phyloP scores from a whole-genome alignment of 1,284 basidiomycete species.

The Phellopilus nigrolimitatus region DNA sequence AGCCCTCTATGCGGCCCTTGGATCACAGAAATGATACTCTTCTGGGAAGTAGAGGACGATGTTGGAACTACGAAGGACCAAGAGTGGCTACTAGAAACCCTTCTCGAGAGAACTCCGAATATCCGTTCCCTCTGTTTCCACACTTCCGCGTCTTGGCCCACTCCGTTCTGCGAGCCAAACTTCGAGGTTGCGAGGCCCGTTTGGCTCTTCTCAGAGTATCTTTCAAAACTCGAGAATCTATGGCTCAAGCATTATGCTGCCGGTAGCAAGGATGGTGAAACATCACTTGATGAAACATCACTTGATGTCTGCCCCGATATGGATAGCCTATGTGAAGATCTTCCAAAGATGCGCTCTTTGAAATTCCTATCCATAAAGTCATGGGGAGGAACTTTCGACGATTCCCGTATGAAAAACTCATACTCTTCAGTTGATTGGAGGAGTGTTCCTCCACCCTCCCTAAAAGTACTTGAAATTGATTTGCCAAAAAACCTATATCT shows the following conservation, averaged over 20 bases:
- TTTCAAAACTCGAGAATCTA: background rate
- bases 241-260: background rate
- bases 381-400: background rate
- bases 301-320: background rate
- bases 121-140: background rate
- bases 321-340: background rate
- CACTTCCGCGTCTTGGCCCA: background rate
- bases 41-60: background rate
- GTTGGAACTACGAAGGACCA: no score
- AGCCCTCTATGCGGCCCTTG: background rate
- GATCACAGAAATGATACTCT: background rate
- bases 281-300: no score
- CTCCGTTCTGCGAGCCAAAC: background rate
- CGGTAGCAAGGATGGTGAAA: no score
- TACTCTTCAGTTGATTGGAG: no score
- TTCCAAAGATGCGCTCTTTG: background rate
- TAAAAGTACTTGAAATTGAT: no score
- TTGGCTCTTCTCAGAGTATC: background rate
- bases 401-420: no score
- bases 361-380: background rate
- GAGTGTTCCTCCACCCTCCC: no score
- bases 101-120: background rate
- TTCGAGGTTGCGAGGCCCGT: background rate
- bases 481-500: no score
- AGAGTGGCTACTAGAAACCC: background rate